Evolutionary conservation across 306 rosid genomes (phyloP), one percentile per base, ranked within the genome.

Genomic region (Acacia melanoxylon): DNA sequence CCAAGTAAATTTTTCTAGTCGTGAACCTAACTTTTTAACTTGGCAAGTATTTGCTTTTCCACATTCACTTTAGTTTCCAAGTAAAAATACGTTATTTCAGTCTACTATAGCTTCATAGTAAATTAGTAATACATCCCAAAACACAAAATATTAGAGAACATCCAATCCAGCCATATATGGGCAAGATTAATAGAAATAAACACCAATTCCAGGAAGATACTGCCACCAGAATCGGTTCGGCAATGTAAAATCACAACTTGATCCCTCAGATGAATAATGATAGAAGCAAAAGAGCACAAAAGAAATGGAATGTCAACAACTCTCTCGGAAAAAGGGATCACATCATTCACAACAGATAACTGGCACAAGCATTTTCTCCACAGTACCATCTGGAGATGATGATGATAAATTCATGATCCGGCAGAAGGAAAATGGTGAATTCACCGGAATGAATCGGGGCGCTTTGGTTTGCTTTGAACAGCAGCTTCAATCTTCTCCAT

Each of bases 391-490:
- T 15, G 8, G 76, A 79, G 76, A 72, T 48, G 56, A 74, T 11
- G 68, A 72, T 37, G 41, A 37, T 17, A 58, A 88, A 10, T 82
- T 83, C 80, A 82, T 78, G 2, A 72, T 17, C 85, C 85, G 3
- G 52, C 52, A 74, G 20, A 49, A 9, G 66, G 33, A 73, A 58
- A 81, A 76, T 71, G 68, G 37, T 6, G 13, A 68, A 49, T 74
- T 88, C 84, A 95, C 88, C 94, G 87, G 56, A 83, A 93, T 2
- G 98, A 95, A 25, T 95, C 98, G 4, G 93, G 88, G 52, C 97
- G 99, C 88, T 95, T 95, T 71, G 97, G 99, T 92, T 92, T 95
- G 91, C 63, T 91, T 85, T 93, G 99, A 80, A 95, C 92, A 70
- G 90, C 87, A 48, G 89, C 91, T 80, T 95, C 99, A 72, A 95